phyloP scores from a whole-genome alignment of 192 early-diverging fungal species.

The Coemansia sp. region DNA sequence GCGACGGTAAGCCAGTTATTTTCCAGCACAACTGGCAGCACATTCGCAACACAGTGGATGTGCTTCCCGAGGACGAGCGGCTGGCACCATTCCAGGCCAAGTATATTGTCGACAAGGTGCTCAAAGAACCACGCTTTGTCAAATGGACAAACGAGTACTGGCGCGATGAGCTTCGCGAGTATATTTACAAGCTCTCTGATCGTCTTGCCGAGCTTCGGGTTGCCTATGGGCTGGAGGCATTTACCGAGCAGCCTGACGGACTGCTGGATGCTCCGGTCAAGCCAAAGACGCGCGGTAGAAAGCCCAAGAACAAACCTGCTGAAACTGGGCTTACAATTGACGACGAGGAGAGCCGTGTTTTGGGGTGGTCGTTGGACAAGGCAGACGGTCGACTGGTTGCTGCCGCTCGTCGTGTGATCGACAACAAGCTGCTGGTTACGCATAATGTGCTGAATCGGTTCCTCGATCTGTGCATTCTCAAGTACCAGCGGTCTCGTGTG shows the following conservation, averaged over 20 bases:
- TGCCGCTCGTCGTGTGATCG: slow-evolving; percentile 55
- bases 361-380: slow-evolving; percentile 31
- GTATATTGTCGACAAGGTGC: slow-evolving; percentile 54
- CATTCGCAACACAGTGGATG: slow-evolving; percentile 32
- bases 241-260: slow-evolving; percentile 18
- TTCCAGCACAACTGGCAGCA: slow-evolving; percentile 83
- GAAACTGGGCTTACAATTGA: slow-evolving; percentile 14
- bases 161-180: slow-evolving; percentile 61
- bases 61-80: slow-evolving; percentile 14
- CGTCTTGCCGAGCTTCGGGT: slow-evolving; percentile 60
- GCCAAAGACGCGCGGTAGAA: slow-evolving; percentile 30
- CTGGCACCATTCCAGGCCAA: slow-evolving; percentile 51
- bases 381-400: slow-evolving; percentile 26
- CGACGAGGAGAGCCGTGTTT: slow-evolving; percentile 13
- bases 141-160: slow-evolving; percentile 53
- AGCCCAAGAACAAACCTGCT: slow-evolving; percentile 27
- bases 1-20: slow-evolving; percentile 82
- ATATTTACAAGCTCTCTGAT: slow-evolving; percentile 59
- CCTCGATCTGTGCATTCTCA: slow-evolving; percentile 73
- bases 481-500: slow-evolving; percentile 87
- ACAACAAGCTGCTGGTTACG: slow-evolving; percentile 73
- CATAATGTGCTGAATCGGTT: slow-evolving; percentile 70
- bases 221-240: slow-evolving; percentile 35
- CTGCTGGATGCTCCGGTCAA: slow-evolving; percentile 9
- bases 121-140: slow-evolving; percentile 51